Evolutionary conservation across 208 protist species (phyloP), one percentile per base, ranked within the genome.

Genomic region (Trypanosomatidae sp.): DNA sequence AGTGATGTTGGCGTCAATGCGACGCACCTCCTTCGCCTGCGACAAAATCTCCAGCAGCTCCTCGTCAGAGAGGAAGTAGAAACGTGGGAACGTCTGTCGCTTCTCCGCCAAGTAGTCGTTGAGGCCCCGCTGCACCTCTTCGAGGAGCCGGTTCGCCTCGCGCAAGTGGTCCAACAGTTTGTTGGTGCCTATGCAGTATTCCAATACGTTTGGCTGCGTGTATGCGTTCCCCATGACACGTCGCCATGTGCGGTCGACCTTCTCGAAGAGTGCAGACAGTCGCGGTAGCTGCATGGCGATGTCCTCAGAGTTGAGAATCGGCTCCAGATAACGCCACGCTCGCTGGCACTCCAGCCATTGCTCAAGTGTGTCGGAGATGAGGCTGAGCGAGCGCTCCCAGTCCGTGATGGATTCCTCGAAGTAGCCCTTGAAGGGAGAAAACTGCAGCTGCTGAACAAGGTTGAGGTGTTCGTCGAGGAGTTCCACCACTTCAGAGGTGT

Each of bases 21-120:
- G 92, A 46, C 80, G 86, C 72, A 98, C 98, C 76, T 99, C 97
- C 76, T 94, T 98, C 25, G 96, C 95, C 81, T 99, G 94, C 6
- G 97, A 99, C 64, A 99, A 85, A 71, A 99, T 99, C 80, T 98
- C 92, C 2, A 98, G 80, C 69, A 98, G 89, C 69, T 98, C 92
- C 83, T 98, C 92, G 81, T 98, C 94, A 41, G 93, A 98, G 17
- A 98, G 74, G 44, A 97, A 99, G 79, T 97, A 99, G 75, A 98
- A 98, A 68, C 95, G 84, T 22, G 97, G 94, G 72, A 99, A 99
- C 33, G 87, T 85, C 74, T 98, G 91, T 10, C 97, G 90, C 86
- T 99, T 99, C 55, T 98, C 98, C 33, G 95, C 90, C 25, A 99
- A 88, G 84, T 99, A 99, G 81, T 99, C 97, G 79, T 98, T 98